A percentile compares a stretch with the other conserved stretches of the same genome.
These are phyloP conservation scores for Skeletonema menzelii DNA, from an alignment of 108 stramenopile genomes.

Conservation along the genomic window DNA sequence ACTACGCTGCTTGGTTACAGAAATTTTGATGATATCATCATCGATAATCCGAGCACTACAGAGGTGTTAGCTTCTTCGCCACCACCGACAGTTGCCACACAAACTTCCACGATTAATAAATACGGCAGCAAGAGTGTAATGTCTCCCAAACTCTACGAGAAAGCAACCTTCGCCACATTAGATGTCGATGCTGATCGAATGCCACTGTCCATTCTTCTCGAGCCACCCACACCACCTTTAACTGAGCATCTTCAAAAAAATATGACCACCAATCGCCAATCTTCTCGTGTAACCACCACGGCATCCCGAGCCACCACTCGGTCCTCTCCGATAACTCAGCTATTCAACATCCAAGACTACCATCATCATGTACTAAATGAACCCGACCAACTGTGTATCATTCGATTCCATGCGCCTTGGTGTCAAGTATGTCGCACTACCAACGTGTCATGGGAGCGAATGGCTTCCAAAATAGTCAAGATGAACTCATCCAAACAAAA, in stretches of 20 bases:
- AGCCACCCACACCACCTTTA: slow-evolving; percentile 17
- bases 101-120: not conserved
- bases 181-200: slow-evolving; percentile 22
- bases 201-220: slow-evolving; percentile 16
- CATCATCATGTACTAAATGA: not conserved
- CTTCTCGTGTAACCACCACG: slow-evolving; percentile 2
- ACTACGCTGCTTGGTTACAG: not conserved
- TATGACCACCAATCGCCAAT: not conserved
- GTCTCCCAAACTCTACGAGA: not conserved
- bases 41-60: not conserved
- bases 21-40: slow-evolving; percentile 3
- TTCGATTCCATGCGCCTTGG: slow-evolving; percentile 46
- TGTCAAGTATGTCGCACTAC: slow-evolving; percentile 35
- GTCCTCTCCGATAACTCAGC: not conserved
- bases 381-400: slow-evolving; percentile 5
- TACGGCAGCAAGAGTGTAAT: not conserved
- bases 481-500: not conserved
- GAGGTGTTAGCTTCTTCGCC: not conserved
- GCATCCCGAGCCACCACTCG: slow-evolving; percentile 11
- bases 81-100: not conserved
- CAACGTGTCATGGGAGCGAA: slow-evolving; percentile 32
- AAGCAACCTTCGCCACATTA: not conserved
- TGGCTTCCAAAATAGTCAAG: slow-evolving; percentile 19
- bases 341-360: not conserved
- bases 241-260: not conserved